Base-by-base conservation (phyloP, 805 yeast species). In the Henningerozyma blattae region DNA sequence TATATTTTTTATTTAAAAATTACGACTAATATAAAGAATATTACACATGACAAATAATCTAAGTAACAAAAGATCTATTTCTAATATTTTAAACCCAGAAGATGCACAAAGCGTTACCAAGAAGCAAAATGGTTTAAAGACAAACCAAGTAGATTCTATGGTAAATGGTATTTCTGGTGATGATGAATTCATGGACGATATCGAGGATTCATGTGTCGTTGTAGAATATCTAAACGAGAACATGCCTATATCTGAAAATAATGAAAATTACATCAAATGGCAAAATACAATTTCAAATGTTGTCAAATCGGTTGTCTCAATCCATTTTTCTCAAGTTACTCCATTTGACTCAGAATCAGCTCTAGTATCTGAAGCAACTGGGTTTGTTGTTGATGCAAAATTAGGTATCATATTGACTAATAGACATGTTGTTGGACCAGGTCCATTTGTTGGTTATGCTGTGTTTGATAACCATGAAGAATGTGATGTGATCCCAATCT, bases 381-480 rank as follows among this genome's bases (percentile, higher is more conserved):
- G 96, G 2, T 87, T 87, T 55, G 85, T 87, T 5, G 95, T 87
- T 9, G 96, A 87, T 54, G 68, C 89, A 3, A 64, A 70, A 35
- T 58, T 73, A 18, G 96, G 96, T 13, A 72, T 86, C 38, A 85
- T 87, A 40, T 65, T 87, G 53, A 87, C 96, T 9, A 87, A 87
- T 59, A 70, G 95, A 50, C 96, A 87, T 51, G 96, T 87, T 32
- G 95, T 86, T 28, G 94, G 95, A 2, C 86, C 95, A 0, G 95
- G 95, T 14, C 95, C 95, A 1, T 86, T 87, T 55, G 70, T 76
- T 24, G 96, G 96, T 1, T 84, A 80, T 50, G 94, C 83, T 0
- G 85, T 87, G 2, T 87, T 87, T 51, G 94, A 87, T 51, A 87
- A 87, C 54, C 95, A 87, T 58, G 96, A 87, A 56, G 95, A 86